Base-by-base conservation (phyloP, 106 monocot species). In the Acorus gramineus region DNA sequence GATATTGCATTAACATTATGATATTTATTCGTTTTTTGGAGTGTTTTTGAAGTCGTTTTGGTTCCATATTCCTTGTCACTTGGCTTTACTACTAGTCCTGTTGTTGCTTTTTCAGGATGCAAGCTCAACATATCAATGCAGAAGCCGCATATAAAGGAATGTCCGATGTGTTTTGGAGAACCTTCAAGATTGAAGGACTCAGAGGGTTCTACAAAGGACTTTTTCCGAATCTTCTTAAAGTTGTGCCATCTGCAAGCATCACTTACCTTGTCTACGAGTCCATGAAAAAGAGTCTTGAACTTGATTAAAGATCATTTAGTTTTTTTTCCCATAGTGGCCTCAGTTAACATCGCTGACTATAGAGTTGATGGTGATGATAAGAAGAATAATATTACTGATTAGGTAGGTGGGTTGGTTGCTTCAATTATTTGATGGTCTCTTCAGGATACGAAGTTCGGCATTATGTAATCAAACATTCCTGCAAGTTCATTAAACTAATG, bases 221-320 rank as follows among this genome's bases (percentile, higher is more conserved):
- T 46, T 71, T 96, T 46, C 96, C 96, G 47, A 96, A 96, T 79
- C 78, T 90, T 56, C 80, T 91, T 64, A 96, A 96, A 80, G 90
- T 96, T 59, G 85, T 96, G 9, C 91, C 91, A 49, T 80, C 96
- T 57, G 90, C 91, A 52, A 96, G 96, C 71, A 91, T 96, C 59
- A 96, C 96, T 11, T 96, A 96, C 66, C 47, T 96, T 60, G 79
- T 91, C 69, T 96, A 91, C 56, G 87, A 91, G 69, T 71, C 66
- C 12, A 96, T 87, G 96, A 91, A 91, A 66, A 90, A 90, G 63
- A 83, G 63, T 62, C 78, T 91, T 42, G 76, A 71, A 56, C 85
- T 96, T 62, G 84, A 85, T 70, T 96, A 67, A 91, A 51, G 60
- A 42, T 62, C 55, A 46, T 59, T 66, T 58, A 49, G 3, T 42